Conservation (phyloP, 139 green algal species). For the Yamagishiella unicocca region DNA sequence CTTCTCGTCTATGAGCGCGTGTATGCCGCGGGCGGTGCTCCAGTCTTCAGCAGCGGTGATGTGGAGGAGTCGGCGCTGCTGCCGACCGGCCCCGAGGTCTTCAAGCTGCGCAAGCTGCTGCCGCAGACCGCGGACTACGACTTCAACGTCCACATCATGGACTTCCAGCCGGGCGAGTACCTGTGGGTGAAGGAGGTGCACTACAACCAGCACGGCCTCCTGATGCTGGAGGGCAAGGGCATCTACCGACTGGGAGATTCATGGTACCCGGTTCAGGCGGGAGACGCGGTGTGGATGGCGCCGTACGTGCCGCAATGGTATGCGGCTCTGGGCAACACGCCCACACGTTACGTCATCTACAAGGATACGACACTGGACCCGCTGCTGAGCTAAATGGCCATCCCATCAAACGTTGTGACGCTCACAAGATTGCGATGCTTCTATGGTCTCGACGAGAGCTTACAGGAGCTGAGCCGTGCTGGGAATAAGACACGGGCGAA, state of each 20-base stretch:
- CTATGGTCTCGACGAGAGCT: too few species aligned
- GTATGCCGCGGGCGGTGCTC: constrained; percentile 64
- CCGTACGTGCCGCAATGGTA: constrained; percentile 94
- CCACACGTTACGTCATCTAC: constrained; percentile 88
- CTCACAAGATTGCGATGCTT: too few species aligned
- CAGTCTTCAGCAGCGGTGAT: constrained; percentile 69
- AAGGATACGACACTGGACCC: constrained; percentile 90
- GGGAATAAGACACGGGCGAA: too few species aligned
- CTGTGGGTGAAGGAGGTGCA: constrained; percentile 95
- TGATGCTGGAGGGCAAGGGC: constrained; percentile 92
- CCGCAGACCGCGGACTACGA: constrained; percentile 88
- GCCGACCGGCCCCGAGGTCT: constrained; percentile 84
- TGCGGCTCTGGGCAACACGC: constrained; percentile 81
- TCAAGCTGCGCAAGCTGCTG: constrained; percentile 93
- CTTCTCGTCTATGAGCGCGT: constrained; percentile 84
- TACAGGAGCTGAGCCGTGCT: too few species aligned
- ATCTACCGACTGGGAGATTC: constrained; percentile 93
- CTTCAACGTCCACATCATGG: constrained; percentile 98
- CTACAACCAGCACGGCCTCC: constrained; percentile 98
- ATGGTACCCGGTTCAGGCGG: constrained; percentile 89
- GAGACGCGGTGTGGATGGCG: constrained; percentile 91
- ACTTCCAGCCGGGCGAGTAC: constrained; percentile 92
- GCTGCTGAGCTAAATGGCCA: constrained; percentile 59
- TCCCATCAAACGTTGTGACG: too few species aligned
- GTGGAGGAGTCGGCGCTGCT: constrained; percentile 77